Conservation (phyloP, 768 basidiomycete species). For the Zangia roseola region DNA sequence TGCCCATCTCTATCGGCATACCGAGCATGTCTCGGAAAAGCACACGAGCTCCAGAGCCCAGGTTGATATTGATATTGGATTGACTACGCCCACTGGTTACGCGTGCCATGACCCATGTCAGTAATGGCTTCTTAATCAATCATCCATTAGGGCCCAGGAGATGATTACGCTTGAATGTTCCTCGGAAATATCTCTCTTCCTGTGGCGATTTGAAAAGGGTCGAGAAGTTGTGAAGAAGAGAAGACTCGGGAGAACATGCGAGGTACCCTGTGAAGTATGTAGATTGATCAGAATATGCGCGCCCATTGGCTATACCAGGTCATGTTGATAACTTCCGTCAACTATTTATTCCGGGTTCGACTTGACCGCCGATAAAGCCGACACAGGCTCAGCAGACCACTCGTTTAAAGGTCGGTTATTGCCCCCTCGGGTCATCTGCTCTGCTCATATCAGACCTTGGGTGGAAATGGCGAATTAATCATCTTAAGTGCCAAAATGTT, state of each 20-base stretch:
- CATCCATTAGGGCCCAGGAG: not conserved
- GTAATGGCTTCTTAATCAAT: constrained; percentile 1
- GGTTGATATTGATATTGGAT: constrained; percentile 3
- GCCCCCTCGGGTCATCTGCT: not conserved
- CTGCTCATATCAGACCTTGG: not conserved
- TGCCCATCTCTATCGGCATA: not conserved
- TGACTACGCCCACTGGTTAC: constrained; percentile 12
- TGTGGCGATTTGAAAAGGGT: not conserved
- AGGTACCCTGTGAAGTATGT: not conserved
- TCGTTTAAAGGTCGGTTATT: not conserved
- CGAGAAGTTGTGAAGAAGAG: not conserved
- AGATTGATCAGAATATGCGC: constrained; percentile 1
- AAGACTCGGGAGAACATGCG: not conserved
- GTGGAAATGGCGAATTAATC: not conserved
- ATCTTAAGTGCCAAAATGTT: not conserved
- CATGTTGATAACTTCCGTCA: not conserved
- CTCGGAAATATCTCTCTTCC: constrained; percentile 11
- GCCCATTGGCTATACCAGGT: not conserved
- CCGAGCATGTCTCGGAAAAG: not conserved
- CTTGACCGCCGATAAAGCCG: constrained; percentile 7
- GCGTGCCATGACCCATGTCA: not conserved
- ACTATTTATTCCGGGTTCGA: not conserved
- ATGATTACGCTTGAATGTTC: not conserved
- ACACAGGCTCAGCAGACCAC: not conserved
- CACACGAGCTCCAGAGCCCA: not conserved